phyloP scores from a whole-genome alignment of 352 stramenopile species.

The Phytophthora macrochlamydospora region DNA sequence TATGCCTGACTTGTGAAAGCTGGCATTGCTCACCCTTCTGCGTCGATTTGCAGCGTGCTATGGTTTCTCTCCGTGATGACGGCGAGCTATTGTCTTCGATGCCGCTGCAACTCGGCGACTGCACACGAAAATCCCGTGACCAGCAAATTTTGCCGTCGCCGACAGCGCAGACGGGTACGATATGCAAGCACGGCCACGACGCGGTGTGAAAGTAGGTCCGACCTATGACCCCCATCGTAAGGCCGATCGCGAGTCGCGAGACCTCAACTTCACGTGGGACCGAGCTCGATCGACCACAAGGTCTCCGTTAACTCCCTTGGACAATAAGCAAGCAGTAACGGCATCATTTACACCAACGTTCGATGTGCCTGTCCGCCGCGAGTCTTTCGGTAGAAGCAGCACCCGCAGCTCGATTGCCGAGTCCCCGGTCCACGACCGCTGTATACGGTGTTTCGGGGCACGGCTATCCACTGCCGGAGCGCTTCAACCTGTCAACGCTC shows the following conservation, averaged over 20 bases:
- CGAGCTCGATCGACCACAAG: background rate
- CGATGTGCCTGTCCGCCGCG: no score
- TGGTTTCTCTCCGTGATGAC: background rate
- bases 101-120: background rate
- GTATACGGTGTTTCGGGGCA: conserved; percentile 16
- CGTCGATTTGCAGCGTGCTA: no score
- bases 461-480: conserved; percentile 23
- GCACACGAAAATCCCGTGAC: background rate
- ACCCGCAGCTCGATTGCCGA: conserved; percentile 6
- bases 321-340: conserved; percentile 10
- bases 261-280: conserved; percentile 32
- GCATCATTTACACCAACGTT: background rate
- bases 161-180: background rate
- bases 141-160: background rate
- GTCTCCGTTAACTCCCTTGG: background rate
- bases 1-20: no score
- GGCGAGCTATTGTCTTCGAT: background rate
- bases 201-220: background rate
- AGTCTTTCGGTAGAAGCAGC: conserved; percentile 2
- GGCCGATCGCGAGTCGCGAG: background rate
- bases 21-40: no score
- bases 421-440: background rate
- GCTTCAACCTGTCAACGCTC: conserved; percentile 10
- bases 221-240: background rate
- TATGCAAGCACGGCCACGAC: background rate